Conservation (phyloP, 441 rosid genomes). For the Rhodomyrtus psidioides region DNA sequence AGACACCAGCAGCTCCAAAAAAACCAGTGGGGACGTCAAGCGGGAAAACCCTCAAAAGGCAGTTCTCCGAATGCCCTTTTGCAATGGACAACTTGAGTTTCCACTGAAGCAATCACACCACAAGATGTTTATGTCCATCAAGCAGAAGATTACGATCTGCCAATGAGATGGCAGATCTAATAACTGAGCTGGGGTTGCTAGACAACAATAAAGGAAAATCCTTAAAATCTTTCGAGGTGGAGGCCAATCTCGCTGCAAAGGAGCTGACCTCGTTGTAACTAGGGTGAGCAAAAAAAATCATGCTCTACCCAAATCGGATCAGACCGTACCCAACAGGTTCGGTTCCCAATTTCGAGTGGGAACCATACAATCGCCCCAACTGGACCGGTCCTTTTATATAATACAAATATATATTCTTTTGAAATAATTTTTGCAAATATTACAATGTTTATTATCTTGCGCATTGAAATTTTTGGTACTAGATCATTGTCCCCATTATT, state of each 20-base stretch:
- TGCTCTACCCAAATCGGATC: no score
- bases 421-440: no score
- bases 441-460: no score
- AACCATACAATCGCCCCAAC: no score
- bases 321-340: no score
- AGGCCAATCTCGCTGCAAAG: slow-evolving; percentile 18
- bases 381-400: no score
- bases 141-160: background rate
- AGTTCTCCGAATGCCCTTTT: slow-evolving; percentile 15
- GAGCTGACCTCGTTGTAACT: slow-evolving; percentile 1
- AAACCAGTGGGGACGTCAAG: background rate
- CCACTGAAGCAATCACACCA: background rate
- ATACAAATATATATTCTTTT: no score
- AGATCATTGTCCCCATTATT: no score
- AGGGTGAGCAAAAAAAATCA: no score
- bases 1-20: background rate
- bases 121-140: background rate
- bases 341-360: no score
- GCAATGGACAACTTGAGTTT: slow-evolving; percentile 1
- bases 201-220: slow-evolving; percentile 24
- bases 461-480: no score
- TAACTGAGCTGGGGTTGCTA: slow-evolving; percentile 27
- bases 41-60: background rate
- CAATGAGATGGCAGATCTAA: background rate
- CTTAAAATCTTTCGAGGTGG: slow-evolving; percentile 26